Evolutionary conservation across 768 basidiomycete species (phyloP).

Genomic region (Suillus clintonianus): DNA sequence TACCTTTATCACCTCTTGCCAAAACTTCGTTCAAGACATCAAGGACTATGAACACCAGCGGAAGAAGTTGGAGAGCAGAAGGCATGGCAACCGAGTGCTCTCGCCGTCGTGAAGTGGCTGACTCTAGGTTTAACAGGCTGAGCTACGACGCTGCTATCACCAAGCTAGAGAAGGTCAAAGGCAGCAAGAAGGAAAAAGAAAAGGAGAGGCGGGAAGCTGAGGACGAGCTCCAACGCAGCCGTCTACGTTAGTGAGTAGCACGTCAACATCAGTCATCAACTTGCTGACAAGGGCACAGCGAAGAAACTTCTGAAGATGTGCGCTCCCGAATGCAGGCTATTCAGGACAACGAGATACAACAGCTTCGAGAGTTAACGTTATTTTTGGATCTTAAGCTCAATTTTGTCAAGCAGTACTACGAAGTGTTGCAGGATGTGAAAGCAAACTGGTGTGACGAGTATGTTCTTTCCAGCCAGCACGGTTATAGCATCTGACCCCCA

Average conservation of each 20-base stretch:
- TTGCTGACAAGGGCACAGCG: conserved; percentile 45
- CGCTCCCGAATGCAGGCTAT: conserved; percentile 78
- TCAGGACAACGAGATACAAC: conserved; percentile 75
- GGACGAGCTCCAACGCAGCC: conserved; percentile 73
- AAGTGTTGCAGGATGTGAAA: conserved; percentile 71
- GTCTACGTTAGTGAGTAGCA: conserved; percentile 68
- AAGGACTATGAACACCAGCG: conserved; percentile 79
- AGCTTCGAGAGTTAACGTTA: conserved; percentile 67
- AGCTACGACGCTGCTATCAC: conserved; percentile 75
- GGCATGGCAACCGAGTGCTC: conserved; percentile 43
- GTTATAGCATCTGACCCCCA: conserved; percentile 6
- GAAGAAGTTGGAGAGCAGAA: conserved; percentile 86
- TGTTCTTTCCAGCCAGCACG: conserved; percentile 20
- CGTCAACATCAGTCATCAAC: neutral
- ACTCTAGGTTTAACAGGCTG: conserved; percentile 44
- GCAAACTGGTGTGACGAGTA: conserved; percentile 69
- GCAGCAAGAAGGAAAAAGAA: conserved; percentile 81
- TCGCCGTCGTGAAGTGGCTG: neutral
- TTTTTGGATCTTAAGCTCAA: conserved; percentile 76
- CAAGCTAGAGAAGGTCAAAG: conserved; percentile 68
- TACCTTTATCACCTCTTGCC: conserved; percentile 68
- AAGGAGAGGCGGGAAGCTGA: conserved; percentile 73
- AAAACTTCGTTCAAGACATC: conserved; percentile 68
- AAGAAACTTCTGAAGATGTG: conserved; percentile 85
- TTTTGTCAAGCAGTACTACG: conserved; percentile 71